Base-by-base conservation (phyloP, 2,329 filamentous ascomycete species). In the Aureobasidium zeae region DNA sequence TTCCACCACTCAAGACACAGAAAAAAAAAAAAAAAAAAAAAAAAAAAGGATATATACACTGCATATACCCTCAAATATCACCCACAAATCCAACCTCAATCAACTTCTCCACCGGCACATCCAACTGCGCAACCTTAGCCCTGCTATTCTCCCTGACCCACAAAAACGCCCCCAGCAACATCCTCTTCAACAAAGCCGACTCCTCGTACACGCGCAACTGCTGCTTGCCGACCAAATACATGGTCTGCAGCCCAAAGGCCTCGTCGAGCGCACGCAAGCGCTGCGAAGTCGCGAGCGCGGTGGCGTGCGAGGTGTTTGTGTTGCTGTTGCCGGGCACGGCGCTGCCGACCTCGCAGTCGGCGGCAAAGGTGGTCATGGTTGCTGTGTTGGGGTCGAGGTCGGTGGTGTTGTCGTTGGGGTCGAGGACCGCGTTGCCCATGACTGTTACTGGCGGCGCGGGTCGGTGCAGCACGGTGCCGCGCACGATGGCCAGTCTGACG, bases 61-160 rank as follows among this genome's bases (percentile, higher is more conserved):
- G n/a, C n/a, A n/a, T n/a, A n/a, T n/a, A n/a, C n/a, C n/a, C 30
- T 44, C 24, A 45, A 4, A 45, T 45, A 19, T 37, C 33, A 31
- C 43, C 43, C 5, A 82, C 70, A 55, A 82, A 83, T 0, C 80
- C 80, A 13, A 83, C 77, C 61, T 83, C 80, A 13, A 83, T 72
- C 35, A 83, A 57, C 36, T 71, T 69, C 47, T 82, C 77, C 47
- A 73, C 70, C 0, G 73, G 69, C 30, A 81, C 61, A 36, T 72
- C 63, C 46, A 83, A 59, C 52, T 78, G 77, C 11, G 77, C 75
- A 60, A 83, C 73, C 65, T 83, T 83, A 2, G 74, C 71, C 39
- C 79, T 63, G 10, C 75, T 77, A 51, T 81, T 83, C 28, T 83
- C 79, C 21, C 79, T 62, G 38, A 82, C 69, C 66, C 77, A 83